Conservation (phyloP, 495 filamentous ascomycete species). For the Penicillium atrosanguineum region DNA sequence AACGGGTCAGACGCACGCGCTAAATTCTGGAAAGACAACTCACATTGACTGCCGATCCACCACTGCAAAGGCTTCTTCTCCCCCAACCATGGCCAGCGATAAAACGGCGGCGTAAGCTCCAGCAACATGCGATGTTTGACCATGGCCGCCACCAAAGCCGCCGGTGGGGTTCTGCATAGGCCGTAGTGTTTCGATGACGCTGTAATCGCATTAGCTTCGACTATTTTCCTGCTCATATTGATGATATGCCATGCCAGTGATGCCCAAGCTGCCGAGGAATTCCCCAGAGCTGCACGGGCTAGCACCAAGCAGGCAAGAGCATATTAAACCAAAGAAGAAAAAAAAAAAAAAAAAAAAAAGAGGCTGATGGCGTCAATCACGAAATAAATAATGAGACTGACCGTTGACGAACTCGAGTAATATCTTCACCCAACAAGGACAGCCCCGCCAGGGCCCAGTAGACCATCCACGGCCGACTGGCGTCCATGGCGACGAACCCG, state of each 20-base stretch:
- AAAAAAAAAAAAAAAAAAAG: not conserved
- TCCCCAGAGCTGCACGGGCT: not conserved
- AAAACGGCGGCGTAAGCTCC: constrained; percentile 83
- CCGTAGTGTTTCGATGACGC: constrained; percentile 66
- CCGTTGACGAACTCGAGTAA: constrained; percentile 64
- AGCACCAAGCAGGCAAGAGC: constrained; percentile 5
- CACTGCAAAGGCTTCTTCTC: constrained; percentile 65
- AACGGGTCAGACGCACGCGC: constrained; percentile 22
- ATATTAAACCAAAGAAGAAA: not conserved
- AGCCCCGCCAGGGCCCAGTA: constrained; percentile 86
- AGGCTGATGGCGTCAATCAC: not conserved
- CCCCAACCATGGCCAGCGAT: constrained; percentile 72
- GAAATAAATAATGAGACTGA: constrained; percentile 30
- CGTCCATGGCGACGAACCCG: constrained; percentile 67
- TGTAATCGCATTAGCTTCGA: constrained; percentile 24
- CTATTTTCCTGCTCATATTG: not conserved
- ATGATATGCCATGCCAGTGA: constrained; percentile 3
- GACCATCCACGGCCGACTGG: constrained; percentile 85
- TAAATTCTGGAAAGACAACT: constrained; percentile 25
- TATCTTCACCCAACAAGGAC: constrained; percentile 70
- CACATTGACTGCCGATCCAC: constrained; percentile 78
- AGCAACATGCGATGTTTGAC: constrained; percentile 83
- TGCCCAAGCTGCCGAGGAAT: not conserved
- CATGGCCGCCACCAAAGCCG: constrained; percentile 92
- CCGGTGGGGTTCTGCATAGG: constrained; percentile 80